These are phyloP conservation scores for Ceratocystis diversiconidia DNA, from an alignment of 2,329 filamentous ascomycete species.

Conservation along the genomic window DNA sequence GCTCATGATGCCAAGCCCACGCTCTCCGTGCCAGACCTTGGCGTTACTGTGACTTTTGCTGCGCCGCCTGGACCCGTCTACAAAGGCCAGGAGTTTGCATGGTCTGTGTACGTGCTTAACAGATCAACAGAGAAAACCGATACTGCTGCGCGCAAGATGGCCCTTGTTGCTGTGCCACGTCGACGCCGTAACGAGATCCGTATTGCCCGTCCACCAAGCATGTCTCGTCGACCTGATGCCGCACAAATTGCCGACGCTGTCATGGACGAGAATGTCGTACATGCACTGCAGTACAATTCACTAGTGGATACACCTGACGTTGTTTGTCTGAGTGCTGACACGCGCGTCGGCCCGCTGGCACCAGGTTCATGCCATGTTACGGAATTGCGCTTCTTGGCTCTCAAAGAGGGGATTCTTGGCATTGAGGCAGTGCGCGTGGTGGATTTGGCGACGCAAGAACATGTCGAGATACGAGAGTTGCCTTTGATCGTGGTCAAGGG, in stretches of 20 bases:
- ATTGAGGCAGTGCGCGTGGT: slow-evolving; percentile 60
- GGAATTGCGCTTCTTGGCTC: slow-evolving; percentile 56
- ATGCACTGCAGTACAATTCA: slow-evolving; percentile 55
- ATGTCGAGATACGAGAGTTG: slow-evolving; percentile 61
- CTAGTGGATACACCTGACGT: slow-evolving; percentile 51
- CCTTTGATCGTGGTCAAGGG: slow-evolving; percentile 48
- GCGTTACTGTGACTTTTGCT: slow-evolving; percentile 61
- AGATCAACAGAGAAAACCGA: slow-evolving; percentile 36
- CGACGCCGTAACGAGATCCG: slow-evolving; percentile 45
- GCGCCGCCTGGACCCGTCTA: slow-evolving; percentile 42
- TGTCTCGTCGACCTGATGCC: slow-evolving; percentile 27
- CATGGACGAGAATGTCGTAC: slow-evolving; percentile 55
- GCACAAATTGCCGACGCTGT: slow-evolving; percentile 48
- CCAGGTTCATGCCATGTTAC: slow-evolving; percentile 60
- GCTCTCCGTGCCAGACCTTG: slow-evolving; percentile 41
- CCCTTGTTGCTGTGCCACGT: slow-evolving; percentile 52
- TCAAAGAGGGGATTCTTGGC: slow-evolving; percentile 51
- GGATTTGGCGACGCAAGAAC: slow-evolving; percentile 59
- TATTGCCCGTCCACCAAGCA: slow-evolving; percentile 39
- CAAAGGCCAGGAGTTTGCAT: slow-evolving; percentile 53
- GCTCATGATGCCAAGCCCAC: slow-evolving; percentile 35
- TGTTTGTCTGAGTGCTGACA: slow-evolving; percentile 61
- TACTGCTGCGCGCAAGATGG: slow-evolving; percentile 47
- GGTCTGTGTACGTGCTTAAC: slow-evolving; percentile 66
- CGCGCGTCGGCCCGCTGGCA: slow-evolving; percentile 56